Conservation (phyloP, 768 basidiomycete species). For the Austroboletus eburneus region DNA sequence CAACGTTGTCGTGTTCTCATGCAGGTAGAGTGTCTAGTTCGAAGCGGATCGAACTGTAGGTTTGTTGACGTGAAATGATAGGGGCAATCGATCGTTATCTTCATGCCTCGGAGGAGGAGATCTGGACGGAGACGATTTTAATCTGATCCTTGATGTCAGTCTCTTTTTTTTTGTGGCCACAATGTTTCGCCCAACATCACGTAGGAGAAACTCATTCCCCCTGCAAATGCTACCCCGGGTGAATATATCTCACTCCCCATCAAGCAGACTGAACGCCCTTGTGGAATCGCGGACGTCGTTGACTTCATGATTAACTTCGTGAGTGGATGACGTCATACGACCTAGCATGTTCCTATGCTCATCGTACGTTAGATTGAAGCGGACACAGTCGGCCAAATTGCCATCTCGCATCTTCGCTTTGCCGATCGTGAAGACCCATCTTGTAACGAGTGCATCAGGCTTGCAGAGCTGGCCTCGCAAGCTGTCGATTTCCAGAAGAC, state of each 20-base stretch:
- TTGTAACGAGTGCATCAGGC: conserved; percentile 34
- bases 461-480: conserved; percentile 44
- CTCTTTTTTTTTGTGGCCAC: neutral
- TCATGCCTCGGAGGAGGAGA: conserved; percentile 52
- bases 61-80: conserved; percentile 14
- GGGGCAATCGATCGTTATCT: conserved; percentile 42
- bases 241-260: conserved; percentile 36
- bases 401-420: conserved; percentile 41
- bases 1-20: conserved; percentile 50
- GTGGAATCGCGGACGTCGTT: conserved; percentile 41
- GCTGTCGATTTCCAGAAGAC: conserved; percentile 49
- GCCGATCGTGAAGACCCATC: conserved; percentile 37
- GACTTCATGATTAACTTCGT: conserved; percentile 48
- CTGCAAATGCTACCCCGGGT: conserved; percentile 28
- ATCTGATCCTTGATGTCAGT: conserved; percentile 42
- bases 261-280: conserved; percentile 29
- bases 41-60: neutral
- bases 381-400: conserved; percentile 40
- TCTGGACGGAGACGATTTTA: conserved; percentile 51
- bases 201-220: conserved; percentile 32
- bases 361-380: conserved; percentile 29
- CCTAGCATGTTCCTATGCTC: neutral
- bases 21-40: conserved; percentile 29
- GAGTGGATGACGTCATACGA: conserved; percentile 9
- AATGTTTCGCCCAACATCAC: conserved; percentile 3